Conservation (phyloP, 2,329 filamentous ascomycete genomes). For the Paraphoma chrysanthemicola region DNA sequence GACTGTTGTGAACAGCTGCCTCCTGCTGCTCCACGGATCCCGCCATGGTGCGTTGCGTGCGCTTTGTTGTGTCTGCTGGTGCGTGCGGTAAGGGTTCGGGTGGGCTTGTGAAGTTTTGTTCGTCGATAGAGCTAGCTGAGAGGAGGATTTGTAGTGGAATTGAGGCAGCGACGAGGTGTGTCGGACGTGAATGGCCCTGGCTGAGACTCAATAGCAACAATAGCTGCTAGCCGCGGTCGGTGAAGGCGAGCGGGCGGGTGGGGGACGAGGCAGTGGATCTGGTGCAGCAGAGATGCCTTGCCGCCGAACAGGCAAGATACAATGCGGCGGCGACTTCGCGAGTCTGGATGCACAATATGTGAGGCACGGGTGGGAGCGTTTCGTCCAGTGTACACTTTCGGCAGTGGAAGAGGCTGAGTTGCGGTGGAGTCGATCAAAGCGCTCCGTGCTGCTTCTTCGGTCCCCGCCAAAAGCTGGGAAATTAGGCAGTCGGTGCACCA, state of each 20-base stretch:
- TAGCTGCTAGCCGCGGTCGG: constrained; percentile 9
- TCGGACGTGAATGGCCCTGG: background rate
- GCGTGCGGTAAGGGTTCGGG: constrained; percentile 9
- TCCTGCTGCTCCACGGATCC: constrained; percentile 31
- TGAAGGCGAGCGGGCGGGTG: constrained; percentile 5
- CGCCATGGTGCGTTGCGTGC: constrained; percentile 24
- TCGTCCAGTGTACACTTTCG: background rate
- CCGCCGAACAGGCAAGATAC: too few relatives aligned
- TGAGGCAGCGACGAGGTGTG: background rate
- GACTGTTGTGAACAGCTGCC: constrained; percentile 10
- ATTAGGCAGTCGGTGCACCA: constrained; percentile 22
- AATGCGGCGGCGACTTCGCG: background rate
- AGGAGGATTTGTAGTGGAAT: background rate
- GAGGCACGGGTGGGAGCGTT: constrained; percentile 1
- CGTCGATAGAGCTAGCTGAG: background rate
- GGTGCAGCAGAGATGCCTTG: too few relatives aligned
- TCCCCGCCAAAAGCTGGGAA: constrained; percentile 30
- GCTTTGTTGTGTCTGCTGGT: constrained; percentile 8
- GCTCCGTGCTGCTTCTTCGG: constrained; percentile 28
- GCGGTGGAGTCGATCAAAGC: constrained; percentile 41
- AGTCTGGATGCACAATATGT: constrained; percentile 1
- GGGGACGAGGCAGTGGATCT: background rate
- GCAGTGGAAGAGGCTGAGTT: constrained; percentile 13
- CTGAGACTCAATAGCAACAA: constrained; percentile 7
- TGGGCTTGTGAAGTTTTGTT: background rate